Evolutionary conservation across 192 early-diverging fungal genomes (phyloP).

Genomic region (Podila clonocystis): DNA sequence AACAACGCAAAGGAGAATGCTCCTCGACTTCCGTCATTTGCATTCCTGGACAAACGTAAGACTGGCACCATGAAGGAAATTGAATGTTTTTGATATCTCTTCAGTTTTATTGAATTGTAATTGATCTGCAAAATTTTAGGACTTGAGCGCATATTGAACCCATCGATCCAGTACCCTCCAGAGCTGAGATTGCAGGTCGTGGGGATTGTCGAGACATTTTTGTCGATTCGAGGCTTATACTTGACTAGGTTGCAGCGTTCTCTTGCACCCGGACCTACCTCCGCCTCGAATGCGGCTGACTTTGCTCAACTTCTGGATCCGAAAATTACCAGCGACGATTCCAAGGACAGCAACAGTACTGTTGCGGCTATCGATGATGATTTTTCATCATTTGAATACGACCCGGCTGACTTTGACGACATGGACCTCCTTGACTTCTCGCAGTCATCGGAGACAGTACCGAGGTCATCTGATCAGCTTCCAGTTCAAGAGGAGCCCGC

Average conservation of each 20-base stretch:
- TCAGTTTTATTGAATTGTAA: too few relatives aligned
- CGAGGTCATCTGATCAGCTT: background rate
- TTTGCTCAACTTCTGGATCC: too few relatives aligned
- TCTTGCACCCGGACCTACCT: too few relatives aligned
- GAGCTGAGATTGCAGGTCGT: slow-evolving; percentile 14
- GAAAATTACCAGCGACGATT: too few relatives aligned
- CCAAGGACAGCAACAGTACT: too few relatives aligned
- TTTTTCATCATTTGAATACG: slow-evolving; percentile 26
- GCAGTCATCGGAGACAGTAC: background rate
- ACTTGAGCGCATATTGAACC: slow-evolving; percentile 15
- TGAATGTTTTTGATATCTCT: too few relatives aligned
- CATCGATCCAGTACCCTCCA: background rate
- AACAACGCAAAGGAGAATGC: background rate
- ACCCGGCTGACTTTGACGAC: slow-evolving; percentile 14
- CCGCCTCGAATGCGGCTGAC: too few relatives aligned
- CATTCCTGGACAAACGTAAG: slow-evolving; percentile 37
- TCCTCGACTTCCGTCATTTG: background rate
- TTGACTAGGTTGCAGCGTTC: background rate
- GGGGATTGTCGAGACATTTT: slow-evolving; percentile 16
- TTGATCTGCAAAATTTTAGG: slow-evolving; percentile 6
- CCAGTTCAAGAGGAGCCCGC: background rate
- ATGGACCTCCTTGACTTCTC: slow-evolving; percentile 12
- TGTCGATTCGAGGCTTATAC: slow-evolving; percentile 3
- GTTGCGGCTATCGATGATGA: background rate
- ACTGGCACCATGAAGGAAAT: background rate